phyloP scores from a whole-genome alignment of 306 rosid species.

The Neltuma alba region DNA sequence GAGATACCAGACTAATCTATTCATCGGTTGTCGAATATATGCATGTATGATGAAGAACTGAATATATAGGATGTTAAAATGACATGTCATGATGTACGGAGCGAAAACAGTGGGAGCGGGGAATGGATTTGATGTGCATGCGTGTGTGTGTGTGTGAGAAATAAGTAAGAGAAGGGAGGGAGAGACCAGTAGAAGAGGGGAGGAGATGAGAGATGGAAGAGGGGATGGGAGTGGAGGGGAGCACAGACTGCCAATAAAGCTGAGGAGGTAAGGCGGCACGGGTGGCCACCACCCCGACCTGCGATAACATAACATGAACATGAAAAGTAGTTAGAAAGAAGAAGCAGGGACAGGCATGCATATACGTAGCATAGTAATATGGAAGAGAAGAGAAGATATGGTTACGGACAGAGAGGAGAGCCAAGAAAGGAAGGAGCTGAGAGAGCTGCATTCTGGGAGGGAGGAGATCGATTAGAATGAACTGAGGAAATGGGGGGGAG shows the following conservation, averaged over 20 bases:
- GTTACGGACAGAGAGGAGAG: constrained; percentile 58
- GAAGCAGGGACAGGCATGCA: constrained; percentile 35
- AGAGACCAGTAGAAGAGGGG: neutral
- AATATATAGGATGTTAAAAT: too few species aligned
- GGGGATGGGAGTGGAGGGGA: neutral
- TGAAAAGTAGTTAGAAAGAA: constrained; percentile 53
- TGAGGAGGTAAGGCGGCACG: neutral
- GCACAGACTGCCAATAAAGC: neutral
- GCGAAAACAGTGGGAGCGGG: neutral
- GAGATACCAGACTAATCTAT: too few species aligned
- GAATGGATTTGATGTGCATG: neutral
- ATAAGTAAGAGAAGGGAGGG: neutral
- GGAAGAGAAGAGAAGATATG: too few species aligned
- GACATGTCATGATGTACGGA: too few species aligned
- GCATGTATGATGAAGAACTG: too few species aligned
- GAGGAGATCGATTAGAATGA: too few species aligned
- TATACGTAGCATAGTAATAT: too few species aligned
- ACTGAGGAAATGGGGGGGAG: neutral
- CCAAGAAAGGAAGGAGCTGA: constrained; percentile 39
- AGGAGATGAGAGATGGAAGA: neutral
- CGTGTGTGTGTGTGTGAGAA: neutral
- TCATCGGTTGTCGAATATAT: too few species aligned
- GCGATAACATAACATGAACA: too few species aligned
- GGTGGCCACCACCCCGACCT: neutral
- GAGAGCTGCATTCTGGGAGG: constrained; percentile 54